Evolutionary conservation across 176 grass and related monocot genomes (phyloP), one percentile per base, ranked within the genome.

Genomic region (Saccharum officinarum): DNA sequence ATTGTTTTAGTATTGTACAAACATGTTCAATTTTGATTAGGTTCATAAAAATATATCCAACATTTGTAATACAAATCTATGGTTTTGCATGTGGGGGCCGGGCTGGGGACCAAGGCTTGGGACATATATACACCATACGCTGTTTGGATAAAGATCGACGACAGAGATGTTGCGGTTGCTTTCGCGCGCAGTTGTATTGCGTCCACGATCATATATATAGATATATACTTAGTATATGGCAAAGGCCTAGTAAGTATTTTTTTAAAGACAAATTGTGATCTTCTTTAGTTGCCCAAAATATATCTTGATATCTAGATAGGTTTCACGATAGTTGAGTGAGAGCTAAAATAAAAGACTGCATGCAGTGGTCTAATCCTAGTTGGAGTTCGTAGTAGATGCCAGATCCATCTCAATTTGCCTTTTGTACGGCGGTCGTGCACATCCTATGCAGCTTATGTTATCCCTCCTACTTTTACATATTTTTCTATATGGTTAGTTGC

Each of bases 371-470:
- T 38, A 34, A 87, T 77, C 63, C 79, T 61, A 47, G 46, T 69
- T 38, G 52, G 54, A 57, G 54, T n/a, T n/a, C 8, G 3, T 47
- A 47, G 63, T 70, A 71, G 80, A 78, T 83, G 80, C 65, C 80
- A 88, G 65, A 40, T 63, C 86, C 23, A 39, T 83, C 80, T 63
- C 46, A 28, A 22, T 62, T 71, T 30, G 30, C 80, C 78, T 88
- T 83, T 78, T 70, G 79, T 69, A 88, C 63, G 64, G 64, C 47
- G 76, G 38, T 38, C 62, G 4, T 77, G 72, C 79, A 69, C 72
- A 70, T 82, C 71, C 63, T 69, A 69, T 46, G 60, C 70, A 77
- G 40, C 30, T 71, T 78, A 71, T 78, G 22, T 88, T 88, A 88
- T 78, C 80, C 42, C 65, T 31, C 28, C 11, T 71, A 49, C 30